Evolutionary conservation across 2,329 filamentous ascomycete species (phyloP).

Genomic region (Lachnellula arida): DNA sequence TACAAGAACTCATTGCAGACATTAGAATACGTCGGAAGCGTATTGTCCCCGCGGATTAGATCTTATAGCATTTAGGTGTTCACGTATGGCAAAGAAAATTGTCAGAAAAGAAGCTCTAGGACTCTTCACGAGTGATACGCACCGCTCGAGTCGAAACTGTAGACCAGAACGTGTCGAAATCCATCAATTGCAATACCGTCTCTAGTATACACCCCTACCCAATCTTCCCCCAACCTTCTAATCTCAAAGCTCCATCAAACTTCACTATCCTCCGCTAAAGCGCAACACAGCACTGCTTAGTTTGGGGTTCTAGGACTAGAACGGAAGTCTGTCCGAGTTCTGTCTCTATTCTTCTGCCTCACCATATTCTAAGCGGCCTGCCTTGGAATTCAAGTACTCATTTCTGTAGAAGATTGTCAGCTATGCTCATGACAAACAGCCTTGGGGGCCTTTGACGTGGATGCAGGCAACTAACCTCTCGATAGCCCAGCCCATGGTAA

Average conservation of each 20-base stretch:
- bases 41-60: background rate
- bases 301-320: slow-evolving; percentile 10
- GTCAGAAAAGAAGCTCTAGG: no score
- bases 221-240: slow-evolving; percentile 10
- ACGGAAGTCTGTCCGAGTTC: background rate
- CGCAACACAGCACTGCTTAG: slow-evolving; percentile 25
- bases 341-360: slow-evolving; percentile 35
- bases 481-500: slow-evolving; percentile 82
- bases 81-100: no score
- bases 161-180: slow-evolving; percentile 5
- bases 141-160: background rate
- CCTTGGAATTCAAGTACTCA: slow-evolving; percentile 77
- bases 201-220: slow-evolving; percentile 26
- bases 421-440: background rate
- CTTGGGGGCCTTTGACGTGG: background rate
- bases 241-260: slow-evolving; percentile 11
- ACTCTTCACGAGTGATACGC: background rate
- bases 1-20: background rate
- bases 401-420: slow-evolving; percentile 48
- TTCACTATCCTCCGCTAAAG: slow-evolving; percentile 16
- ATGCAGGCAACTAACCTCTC: slow-evolving; percentile 63
- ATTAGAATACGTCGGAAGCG: background rate
- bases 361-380: slow-evolving; percentile 53
- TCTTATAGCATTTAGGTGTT: no score
- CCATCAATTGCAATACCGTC: slow-evolving; percentile 23